Conservation (phyloP, 2,329 filamentous ascomycete genomes). For the Orbilia oligospora region DNA sequence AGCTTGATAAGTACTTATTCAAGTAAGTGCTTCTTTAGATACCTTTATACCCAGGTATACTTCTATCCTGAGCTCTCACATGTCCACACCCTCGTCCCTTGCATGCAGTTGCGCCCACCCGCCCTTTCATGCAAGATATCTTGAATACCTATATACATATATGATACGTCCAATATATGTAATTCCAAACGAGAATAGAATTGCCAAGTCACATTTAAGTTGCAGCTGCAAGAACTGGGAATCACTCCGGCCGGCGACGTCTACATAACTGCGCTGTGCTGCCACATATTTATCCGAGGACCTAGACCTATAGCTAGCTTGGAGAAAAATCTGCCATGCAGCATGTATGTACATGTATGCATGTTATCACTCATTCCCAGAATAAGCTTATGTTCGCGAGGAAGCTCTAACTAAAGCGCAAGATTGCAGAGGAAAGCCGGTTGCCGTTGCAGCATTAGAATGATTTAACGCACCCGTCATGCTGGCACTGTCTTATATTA, state of each 20-base stretch:
- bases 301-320: background rate
- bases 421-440: background rate
- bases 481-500: background rate
- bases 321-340: constrained; percentile 1
- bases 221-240: constrained; percentile 16
- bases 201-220: background rate
- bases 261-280: too few species aligned
- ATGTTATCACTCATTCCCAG: constrained; percentile 3
- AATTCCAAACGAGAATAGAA: constrained; percentile 3
- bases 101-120: constrained; percentile 39
- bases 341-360: background rate
- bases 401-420: background rate
- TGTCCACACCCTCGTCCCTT: constrained; percentile 43
- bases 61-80: constrained; percentile 11
- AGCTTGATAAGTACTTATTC: too few species aligned
- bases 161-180: too few species aligned
- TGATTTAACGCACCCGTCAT: too few species aligned
- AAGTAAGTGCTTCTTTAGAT: too few species aligned
- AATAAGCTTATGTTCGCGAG: constrained; percentile 44
- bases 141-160: too few species aligned
- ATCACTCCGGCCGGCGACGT: background rate
- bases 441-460: constrained; percentile 1
- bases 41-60: too few species aligned
- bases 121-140: constrained; percentile 19
- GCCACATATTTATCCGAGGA: constrained; percentile 23